Percentiles rank a stretch among this genome's conserved stretches.
These are phyloP conservation scores for Ogataea trehalophila DNA, from an alignment of 805 yeast species.

Conservation along the genomic window DNA sequence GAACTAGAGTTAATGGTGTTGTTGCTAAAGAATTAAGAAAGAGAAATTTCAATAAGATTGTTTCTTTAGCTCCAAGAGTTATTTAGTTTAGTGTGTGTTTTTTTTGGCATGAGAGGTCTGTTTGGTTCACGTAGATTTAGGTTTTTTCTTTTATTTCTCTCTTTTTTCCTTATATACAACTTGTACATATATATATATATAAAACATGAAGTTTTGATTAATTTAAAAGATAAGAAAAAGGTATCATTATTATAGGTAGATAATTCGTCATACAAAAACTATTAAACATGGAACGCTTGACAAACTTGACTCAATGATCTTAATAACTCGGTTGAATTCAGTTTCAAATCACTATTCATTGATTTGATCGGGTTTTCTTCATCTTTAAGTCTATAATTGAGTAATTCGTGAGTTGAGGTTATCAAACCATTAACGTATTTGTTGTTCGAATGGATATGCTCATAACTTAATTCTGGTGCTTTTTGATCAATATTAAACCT, in stretches of 20 bases:
- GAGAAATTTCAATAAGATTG: slow-evolving; percentile 78
- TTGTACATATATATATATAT: slow-evolving; percentile 1
- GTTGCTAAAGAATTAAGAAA: slow-evolving; percentile 89
- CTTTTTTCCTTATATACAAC: slow-evolving; percentile 1
- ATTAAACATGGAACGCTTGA: not conserved
- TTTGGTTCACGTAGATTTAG: not conserved
- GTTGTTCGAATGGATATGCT: not conserved
- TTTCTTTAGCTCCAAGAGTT: slow-evolving; percentile 86
- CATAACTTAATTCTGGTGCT: not conserved
- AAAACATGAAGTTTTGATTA: not conserved
- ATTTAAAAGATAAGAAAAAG: not conserved
- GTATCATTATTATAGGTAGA: not conserved
- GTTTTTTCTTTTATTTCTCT: too few species aligned
- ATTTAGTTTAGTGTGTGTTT: slow-evolving; percentile 20
- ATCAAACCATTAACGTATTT: not conserved
- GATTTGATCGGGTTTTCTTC: not conserved
- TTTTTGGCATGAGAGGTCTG: slow-evolving; percentile 18
- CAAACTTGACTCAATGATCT: not conserved
- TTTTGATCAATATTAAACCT: not conserved
- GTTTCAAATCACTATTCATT: not conserved
- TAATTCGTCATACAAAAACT: not conserved
- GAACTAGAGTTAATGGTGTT: slow-evolving; percentile 85
- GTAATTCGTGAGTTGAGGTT: not conserved
- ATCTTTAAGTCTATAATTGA: not conserved
- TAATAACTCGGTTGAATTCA: not conserved